Evolutionary conservation across 1,139 yeast genomes (phyloP).

Genomic region (Chernovozyma sophiae-reginae): DNA sequence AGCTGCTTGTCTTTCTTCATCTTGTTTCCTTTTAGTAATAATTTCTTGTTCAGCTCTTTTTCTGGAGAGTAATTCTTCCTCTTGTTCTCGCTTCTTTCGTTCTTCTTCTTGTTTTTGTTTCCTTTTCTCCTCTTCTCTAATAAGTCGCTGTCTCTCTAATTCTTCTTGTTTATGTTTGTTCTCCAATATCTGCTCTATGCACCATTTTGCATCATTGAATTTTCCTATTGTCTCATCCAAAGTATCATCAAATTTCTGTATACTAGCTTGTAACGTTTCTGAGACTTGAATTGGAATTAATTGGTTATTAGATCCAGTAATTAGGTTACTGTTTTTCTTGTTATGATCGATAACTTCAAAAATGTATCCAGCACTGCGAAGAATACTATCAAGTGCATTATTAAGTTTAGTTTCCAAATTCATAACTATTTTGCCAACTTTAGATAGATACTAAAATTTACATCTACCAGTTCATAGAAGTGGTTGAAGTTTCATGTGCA

Average conservation of each 20-base stretch:
- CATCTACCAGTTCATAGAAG: no score
- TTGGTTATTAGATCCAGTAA: conserved; percentile 43
- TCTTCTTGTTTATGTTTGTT: conserved; percentile 43
- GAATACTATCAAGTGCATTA: conserved; percentile 38
- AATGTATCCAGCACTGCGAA: conserved; percentile 42
- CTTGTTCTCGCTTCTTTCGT: conserved; percentile 14
- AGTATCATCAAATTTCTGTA: conserved; percentile 39
- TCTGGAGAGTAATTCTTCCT: conserved; percentile 17
- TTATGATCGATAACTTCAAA: conserved; percentile 43
- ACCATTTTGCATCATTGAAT: conserved; percentile 46
- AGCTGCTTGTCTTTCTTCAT: conserved; percentile 10
- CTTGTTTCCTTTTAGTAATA: conserved; percentile 9
- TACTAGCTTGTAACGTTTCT: conserved; percentile 34
- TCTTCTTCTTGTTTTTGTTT: conserved; percentile 10
- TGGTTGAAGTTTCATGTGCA: no score
- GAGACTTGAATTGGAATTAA: conserved; percentile 38
- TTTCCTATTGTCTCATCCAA: conserved; percentile 42
- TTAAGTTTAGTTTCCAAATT: conserved; percentile 41
- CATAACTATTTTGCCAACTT: no score
- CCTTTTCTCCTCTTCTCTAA: conserved; percentile 20
- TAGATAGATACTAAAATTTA: no score
- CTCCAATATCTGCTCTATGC: conserved; percentile 42
- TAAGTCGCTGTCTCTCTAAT: conserved; percentile 26
- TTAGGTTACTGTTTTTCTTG: conserved; percentile 38
- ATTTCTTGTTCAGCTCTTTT: conserved; percentile 14